A percentile compares a stretch with the other conserved stretches of the same genome.
These are phyloP conservation scores for Tagetes patula DNA, from an alignment of 129 eudicot species.

Conservation along the genomic window DNA sequence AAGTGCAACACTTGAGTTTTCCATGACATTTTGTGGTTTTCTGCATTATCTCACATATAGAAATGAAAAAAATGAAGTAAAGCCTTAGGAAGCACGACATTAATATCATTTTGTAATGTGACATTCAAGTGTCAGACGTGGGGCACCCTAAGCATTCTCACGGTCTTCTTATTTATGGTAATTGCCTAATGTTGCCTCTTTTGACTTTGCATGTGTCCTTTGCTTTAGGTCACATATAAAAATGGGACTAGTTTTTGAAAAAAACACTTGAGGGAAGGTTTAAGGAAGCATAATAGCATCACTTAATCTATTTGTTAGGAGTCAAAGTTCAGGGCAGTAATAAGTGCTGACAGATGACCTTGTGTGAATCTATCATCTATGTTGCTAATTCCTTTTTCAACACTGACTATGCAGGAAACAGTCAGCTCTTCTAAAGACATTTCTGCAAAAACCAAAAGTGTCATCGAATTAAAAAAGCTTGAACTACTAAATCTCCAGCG, in stretches of 20 bases:
- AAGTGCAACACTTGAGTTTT: background rate
- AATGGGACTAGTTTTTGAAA: background rate
- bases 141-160: background rate
- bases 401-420: slow-evolving; percentile 54
- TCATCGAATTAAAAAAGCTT: slow-evolving; percentile 90
- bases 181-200: background rate
- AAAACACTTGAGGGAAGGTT: slow-evolving; percentile 6
- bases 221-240: slow-evolving; percentile 10
- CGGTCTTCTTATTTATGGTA: background rate
- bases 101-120: background rate
- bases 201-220: background rate
- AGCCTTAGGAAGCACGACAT: background rate
- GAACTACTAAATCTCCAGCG: slow-evolving; percentile 84
- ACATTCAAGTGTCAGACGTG: background rate
- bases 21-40: background rate
- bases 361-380: slow-evolving; percentile 8
- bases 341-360: slow-evolving; percentile 16
- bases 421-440: slow-evolving; percentile 95
- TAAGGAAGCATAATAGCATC: too few species aligned
- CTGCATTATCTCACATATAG: background rate
- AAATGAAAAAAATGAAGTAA: background rate
- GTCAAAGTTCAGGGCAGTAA: slow-evolving; percentile 7
- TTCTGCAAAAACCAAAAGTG: slow-evolving; percentile 92
- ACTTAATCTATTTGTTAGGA: slow-evolving; percentile 9
- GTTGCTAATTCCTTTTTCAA: slow-evolving; percentile 19